A percentile compares a stretch with the other conserved stretches of the same genome.
phyloP scores from a whole-genome alignment of 2,329 filamentous ascomycete genomes.

The Trichophyton verrucosum region DNA sequence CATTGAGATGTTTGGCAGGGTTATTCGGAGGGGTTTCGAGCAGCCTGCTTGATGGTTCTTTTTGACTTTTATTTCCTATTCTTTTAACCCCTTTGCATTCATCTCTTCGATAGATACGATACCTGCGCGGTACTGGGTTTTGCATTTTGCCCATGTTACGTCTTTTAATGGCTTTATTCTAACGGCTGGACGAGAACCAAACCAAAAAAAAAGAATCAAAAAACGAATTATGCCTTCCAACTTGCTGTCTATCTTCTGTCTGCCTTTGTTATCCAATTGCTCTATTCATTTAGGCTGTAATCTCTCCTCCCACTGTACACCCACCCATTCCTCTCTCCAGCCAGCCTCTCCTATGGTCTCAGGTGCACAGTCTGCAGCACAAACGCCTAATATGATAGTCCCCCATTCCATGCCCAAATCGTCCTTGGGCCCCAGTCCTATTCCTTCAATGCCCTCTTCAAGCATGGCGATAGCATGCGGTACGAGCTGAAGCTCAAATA shows the following conservation, averaged over 20 bases:
- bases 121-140: not conserved
- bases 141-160: not conserved
- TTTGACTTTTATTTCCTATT: slow-evolving; percentile 6
- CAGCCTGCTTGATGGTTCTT: slow-evolving; percentile 47
- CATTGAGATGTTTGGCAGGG: slow-evolving; percentile 42
- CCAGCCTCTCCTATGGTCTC: slow-evolving; percentile 52
- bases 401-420: slow-evolving; percentile 95
- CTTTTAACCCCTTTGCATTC: not conserved
- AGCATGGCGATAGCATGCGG: slow-evolving; percentile 83
- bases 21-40: slow-evolving; percentile 77
- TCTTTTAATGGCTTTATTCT: slow-evolving; percentile 5
- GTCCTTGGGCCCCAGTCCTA: slow-evolving; percentile 46
- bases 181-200: not conserved
- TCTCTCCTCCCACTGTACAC: slow-evolving; percentile 90
- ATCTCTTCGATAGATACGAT: not conserved
- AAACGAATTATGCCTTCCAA: not conserved
- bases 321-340: slow-evolving; percentile 92
- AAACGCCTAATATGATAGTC: slow-evolving; percentile 77
- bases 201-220: not conserved
- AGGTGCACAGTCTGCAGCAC: slow-evolving; percentile 63
- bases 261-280: not conserved
- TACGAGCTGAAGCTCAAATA: slow-evolving; percentile 86
- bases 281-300: slow-evolving; percentile 5
- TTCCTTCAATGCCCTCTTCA: slow-evolving; percentile 55
- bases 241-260: not conserved